Conservation (phyloP, 768 basidiomycete species). For the Terana coerulea region DNA sequence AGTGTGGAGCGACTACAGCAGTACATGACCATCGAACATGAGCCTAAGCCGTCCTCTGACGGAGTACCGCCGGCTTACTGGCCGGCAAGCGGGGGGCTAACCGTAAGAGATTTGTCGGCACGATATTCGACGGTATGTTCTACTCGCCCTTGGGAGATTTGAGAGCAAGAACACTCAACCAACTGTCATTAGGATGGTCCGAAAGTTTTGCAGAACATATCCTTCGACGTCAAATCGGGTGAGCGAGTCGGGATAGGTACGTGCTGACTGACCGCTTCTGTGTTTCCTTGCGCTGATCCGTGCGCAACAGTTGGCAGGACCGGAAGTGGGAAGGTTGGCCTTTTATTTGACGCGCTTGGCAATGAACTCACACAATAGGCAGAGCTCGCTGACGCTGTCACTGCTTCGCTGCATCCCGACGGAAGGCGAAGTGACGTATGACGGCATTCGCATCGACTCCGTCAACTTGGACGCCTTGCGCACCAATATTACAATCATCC, state of each 20-base stretch:
- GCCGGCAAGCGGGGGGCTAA: slow-evolving; percentile 53
- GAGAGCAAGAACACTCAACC: slow-evolving; percentile 15
- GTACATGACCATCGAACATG: slow-evolving; percentile 53
- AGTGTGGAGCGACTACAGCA: slow-evolving; percentile 49
- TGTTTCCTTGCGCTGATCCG: not conserved
- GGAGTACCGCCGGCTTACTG: slow-evolving; percentile 55
- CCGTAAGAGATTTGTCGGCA: slow-evolving; percentile 49
- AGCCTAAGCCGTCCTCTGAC: slow-evolving; percentile 35
- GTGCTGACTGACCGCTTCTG: not conserved
- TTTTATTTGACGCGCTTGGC: slow-evolving; percentile 54
- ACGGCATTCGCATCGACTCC: slow-evolving; percentile 39
- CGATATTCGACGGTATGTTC: slow-evolving; percentile 36
- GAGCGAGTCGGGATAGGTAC: slow-evolving; percentile 53
- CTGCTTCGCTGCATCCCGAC: slow-evolving; percentile 52
- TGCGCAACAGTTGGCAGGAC: slow-evolving; percentile 45
- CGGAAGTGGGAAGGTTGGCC: slow-evolving; percentile 31
- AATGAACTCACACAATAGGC: slow-evolving; percentile 31
- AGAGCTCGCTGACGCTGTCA: slow-evolving; percentile 44
- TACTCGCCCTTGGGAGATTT: no score
- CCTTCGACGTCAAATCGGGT: slow-evolving; percentile 49
- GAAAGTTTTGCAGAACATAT: slow-evolving; percentile 48
- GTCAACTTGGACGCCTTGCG: slow-evolving; percentile 53
- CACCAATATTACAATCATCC: slow-evolving; percentile 54
- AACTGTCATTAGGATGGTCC: slow-evolving; percentile 42
- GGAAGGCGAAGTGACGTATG: slow-evolving; percentile 48